Conservation (phyloP, 805 yeast genomes). For the Cyberlindnera maclurae region DNA sequence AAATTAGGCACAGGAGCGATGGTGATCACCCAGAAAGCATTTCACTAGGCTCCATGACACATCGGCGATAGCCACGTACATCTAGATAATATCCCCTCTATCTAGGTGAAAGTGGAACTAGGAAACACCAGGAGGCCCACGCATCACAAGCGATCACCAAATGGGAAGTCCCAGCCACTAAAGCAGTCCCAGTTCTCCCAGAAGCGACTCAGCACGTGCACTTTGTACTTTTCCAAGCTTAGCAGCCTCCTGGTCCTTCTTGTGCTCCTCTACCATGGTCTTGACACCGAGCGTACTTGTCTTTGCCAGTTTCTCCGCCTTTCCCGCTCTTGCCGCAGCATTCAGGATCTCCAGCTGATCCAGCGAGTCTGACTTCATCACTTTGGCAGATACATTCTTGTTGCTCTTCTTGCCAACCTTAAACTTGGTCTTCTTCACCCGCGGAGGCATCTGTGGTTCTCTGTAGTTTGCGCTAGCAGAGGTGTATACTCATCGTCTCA, state of each 20-base stretch:
- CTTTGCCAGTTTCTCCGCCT: neutral
- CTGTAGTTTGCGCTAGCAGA: too few relatives aligned
- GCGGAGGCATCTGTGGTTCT: neutral
- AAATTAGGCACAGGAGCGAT: too few relatives aligned
- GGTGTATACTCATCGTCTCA: too few relatives aligned
- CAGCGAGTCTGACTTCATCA: constrained; percentile 8
- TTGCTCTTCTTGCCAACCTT: constrained; percentile 8
- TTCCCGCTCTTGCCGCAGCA: constrained; percentile 8
- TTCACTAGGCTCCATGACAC: too few relatives aligned
- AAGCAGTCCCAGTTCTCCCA: constrained; percentile 8
- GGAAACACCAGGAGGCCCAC: too few relatives aligned
- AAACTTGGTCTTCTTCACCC: constrained; percentile 2
- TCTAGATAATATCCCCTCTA: too few relatives aligned
- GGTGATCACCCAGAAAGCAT: too few relatives aligned
- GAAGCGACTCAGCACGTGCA: constrained; percentile 7
- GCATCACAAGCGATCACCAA: too few relatives aligned
- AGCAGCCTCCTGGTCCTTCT: constrained; percentile 7
- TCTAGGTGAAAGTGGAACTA: too few relatives aligned
- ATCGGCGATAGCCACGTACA: too few relatives aligned
- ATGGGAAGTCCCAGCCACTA: too few relatives aligned
- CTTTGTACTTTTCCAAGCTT: constrained; percentile 8
- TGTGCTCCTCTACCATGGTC: constrained; percentile 6
- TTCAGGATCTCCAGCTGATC: constrained; percentile 10
- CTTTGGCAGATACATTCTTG: constrained; percentile 9
- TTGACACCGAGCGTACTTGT: constrained; percentile 1